Base-by-base conservation (phyloP, 2,329 filamentous ascomycete species). In the Ophiostoma populinum region DNA sequence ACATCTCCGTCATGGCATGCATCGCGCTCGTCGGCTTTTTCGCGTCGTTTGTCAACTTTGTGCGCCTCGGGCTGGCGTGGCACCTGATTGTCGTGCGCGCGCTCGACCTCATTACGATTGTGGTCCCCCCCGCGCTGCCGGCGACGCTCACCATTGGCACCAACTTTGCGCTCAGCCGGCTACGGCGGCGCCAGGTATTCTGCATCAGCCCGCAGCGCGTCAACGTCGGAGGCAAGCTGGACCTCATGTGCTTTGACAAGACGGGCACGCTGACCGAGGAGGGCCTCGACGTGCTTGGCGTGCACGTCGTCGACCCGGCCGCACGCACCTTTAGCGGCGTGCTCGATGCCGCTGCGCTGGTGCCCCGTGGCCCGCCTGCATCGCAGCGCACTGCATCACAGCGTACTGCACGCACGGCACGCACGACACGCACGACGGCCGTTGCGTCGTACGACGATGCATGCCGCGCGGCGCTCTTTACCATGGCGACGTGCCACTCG, bases 261-360 rank as follows among this genome's bases (percentile, higher is more conserved):
- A 98, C 90, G 1, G 90, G 90, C n/a, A 98, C 90, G 0, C 61
- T 98, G 36, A 98, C 90, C 0, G 90, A 95, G 55, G 90, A 98
- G 53, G 90, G 90, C 0, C 59, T 98, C 27, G 92, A 98, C 52
- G 82, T 98, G 13, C 65, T 98, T 10, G 90, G 90, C 10, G 74
- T 93, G 15, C 74, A 83, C 22, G 73, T 90, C 6, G 82, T 83
- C 8, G 72, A 78, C 37, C 62, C 66, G 32, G 65, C 66, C 1
- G 55, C 57, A 4, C 61, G 66, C 26, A 57, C 68, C 35, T 92
- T 95, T 47, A 77, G 75, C 35, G 80, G 90, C 13, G 64, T 93
- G 4, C 62, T 92, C 12, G 67, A 73, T 0, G 71, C 81, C 43
- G 59, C 75, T 1, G 35, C 38, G 6, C 11, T 25, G 7, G 34